Base-by-base conservation (phyloP, 148 eudicot genomes). In the Salicornia ramosissima region DNA sequence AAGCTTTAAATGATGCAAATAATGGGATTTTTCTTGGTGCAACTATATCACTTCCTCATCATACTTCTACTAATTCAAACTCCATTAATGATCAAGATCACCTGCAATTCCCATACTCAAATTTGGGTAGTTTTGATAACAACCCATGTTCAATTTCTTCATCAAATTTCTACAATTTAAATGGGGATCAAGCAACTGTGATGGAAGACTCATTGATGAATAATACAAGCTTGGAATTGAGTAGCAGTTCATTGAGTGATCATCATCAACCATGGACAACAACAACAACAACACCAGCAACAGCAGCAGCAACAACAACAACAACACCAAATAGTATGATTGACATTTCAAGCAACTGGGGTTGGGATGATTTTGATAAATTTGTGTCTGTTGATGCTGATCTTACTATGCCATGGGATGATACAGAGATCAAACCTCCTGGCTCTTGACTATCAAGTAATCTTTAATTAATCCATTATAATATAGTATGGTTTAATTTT, bases 281-380 rank as follows among this genome's bases (percentile, higher is more conserved):
- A 14, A 33, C 51, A 6, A 70, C 73, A 6, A 70, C 19, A 22
- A 73, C 81, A 29, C 7, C 60, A 24, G 8, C 60, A 55, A 24
- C 66, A 36, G 10, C 66, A 36, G 34, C 65, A 31, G 39, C 5
- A 21, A 55, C 30, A 62, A 33, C 8, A 31, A 30, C 34, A 33
- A 13, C 16, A 16, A 22, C 33, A 39, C 3, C 14, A 42, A 77
- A 60, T 52, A 73, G 30, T 68, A 64, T 40, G 22, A 80, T 74
- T 75, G 86, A 75, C 13, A 78, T 72, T 50, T 55, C 80, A 21
- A 77, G 55, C 67, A 77, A 77, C 78, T 89, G 90, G 95, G 82
- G 75, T 75, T 86, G 90, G 95, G 88, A 81, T 68, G 87, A 89
- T 28, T 65, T 83, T 55, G 90, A 80, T 33, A 65, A 83, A 33